Base-by-base conservation (phyloP, 306 rosid species). In the Delonix regia region DNA sequence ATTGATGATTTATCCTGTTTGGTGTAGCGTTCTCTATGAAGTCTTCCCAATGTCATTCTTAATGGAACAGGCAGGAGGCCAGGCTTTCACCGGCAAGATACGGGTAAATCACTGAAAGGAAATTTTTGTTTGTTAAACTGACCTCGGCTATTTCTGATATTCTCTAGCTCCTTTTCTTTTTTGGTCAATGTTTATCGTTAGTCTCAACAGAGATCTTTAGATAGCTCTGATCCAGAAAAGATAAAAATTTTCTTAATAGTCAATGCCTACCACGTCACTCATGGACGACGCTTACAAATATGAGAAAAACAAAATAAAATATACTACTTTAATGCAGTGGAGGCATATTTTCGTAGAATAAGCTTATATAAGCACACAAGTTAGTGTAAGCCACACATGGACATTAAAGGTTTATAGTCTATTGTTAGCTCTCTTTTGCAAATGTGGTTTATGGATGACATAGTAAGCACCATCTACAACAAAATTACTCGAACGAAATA, bases 21-120 rank as follows among this genome's bases (percentile, higher is more conserved):
- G 34, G 21, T 59, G 69, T 41, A 94, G 97, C 79, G 97, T 95
- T 59, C 88, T 95, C 80, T 95, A 94, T 73, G 99, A 95, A 80
- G 99, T 95, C 62, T 95, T 95, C 80, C 99, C 99, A 9, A 92
- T 95, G 99, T 93, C 99, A 27, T 95, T 91, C 85, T 85, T 95
- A 89, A 75, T 95, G 91, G 99, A 95, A 85, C 90, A 91, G n/a
- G 99, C 99, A 28, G 99, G 97, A 76, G 99, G 99, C 61, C 96
- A 91, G 77, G 82, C 98, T 9, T 92, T 95, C 88, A 95, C 99
- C 0, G 98, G 99, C 86, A 95, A 91, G 75, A 82, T 82, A 81
- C 76, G 97, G 95, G 97, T 95, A 90, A 73, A 48, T 11, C 13
- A 59, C 80, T 5, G 22, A 5, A 83, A n/a, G 11, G 25, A 16